Conservation (phyloP, 805 yeast species). For the Metschnikowia gelsemii region DNA sequence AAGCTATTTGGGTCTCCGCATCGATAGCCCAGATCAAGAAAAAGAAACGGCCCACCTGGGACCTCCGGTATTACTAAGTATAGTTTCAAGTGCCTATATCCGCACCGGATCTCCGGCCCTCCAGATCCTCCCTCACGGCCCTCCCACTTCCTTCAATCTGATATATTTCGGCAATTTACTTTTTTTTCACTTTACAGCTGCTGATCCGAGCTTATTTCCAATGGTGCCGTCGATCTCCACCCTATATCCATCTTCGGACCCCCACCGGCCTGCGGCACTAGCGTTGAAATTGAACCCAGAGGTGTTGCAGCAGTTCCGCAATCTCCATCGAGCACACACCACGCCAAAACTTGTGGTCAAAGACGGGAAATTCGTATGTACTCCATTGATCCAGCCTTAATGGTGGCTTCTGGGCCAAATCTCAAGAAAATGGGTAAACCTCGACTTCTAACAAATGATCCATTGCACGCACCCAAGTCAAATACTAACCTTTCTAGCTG, state of each 20-base stretch:
- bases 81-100: no score
- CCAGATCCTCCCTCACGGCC: no score
- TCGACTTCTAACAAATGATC: background rate
- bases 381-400: background rate
- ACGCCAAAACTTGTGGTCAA: constrained; percentile 37
- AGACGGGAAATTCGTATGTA: constrained; percentile 36
- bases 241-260: constrained; percentile 18
- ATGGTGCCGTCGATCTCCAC: constrained; percentile 18
- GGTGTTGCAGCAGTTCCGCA: constrained; percentile 27
- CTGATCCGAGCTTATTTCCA: no score
- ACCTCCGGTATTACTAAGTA: no score
- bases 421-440: background rate
- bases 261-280: constrained; percentile 26
- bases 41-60: no score
- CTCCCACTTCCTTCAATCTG: no score
- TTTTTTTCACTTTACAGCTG: no score
- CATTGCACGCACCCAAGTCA: background rate
- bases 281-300: constrained; percentile 31
- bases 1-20: no score
- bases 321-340: constrained; percentile 15
- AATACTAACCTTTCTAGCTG: constrained; percentile 28
- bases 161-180: no score
- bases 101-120: no score
- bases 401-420: background rate
- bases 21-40: no score